Base-by-base conservation (phyloP, 257 asterid genomes). In the Lycium ferocissimum region DNA sequence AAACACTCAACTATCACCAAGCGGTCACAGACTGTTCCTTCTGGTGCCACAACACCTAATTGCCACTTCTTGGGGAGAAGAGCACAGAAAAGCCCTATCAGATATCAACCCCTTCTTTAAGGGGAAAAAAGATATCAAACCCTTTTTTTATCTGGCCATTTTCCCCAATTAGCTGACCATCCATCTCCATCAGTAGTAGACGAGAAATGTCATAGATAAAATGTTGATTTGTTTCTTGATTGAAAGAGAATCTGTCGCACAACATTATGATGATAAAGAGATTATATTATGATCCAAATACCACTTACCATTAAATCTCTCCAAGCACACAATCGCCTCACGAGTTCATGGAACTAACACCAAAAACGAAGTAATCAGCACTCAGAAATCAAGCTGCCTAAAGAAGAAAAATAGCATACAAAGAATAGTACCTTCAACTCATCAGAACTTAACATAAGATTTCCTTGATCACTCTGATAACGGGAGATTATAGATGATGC, bases 271-370 rank as follows among this genome's bases (percentile, higher is more conserved):
- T 51, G 47, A 76, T 51, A 13, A 76, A 51, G 63, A 76, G 47
- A 26, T 75, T 51, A 49, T 53, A 51, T 51, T 51, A 54, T 26
- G 82, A 51, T 22, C 26, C 47, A 76, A 53, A 76, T 76, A 51
- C 82, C 65, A 90, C 97, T 93, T 83, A 96, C 99, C 99, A 95
- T 94, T 88, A 95, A 76, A 87, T 96, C 99, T 91, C 99, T 94
- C 99, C 99, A 96, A 83, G 94, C 85, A 87, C 99, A 96, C 83
- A 96, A 86, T 81, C 87, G 89, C 82, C 97, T 90, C 87, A 95
- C 97, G 72, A 85, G 89, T 70, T 91, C 97, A 94, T 95, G 98
- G 89, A 94, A 95, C 98, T 95, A 90, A 90, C 8, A 37, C 37
- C 22, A 85, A 78, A 75, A 80, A 79, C 3, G 54, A 54, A 22